Percentiles rank a stretch among this genome's conserved stretches.
Evolutionary conservation across 345 rosid genomes (phyloP).

Genomic region (sweet orange (Citrus sinensis)): DVS_A1.0 CM039168.1:21930501-21931000

Average conservation of each 20-base stretch:
- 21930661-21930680: neutral
- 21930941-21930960: neutral
- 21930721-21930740: neutral
- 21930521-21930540: slow-evolving; percentile 8
- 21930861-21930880: neutral
- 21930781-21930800: neutral
- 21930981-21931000: neutral
- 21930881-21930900: neutral
- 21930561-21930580: slow-evolving; percentile 4
- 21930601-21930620: slow-evolving; percentile 10
- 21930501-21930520: slow-evolving; percentile 11
- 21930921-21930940: neutral
- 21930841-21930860: neutral
- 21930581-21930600: neutral
- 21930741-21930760: neutral
- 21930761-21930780: neutral
- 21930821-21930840: neutral
- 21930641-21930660: neutral
- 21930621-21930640: neutral
- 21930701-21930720: neutral
- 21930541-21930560: neutral
- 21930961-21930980: neutral
- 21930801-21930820: neutral
- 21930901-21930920: neutral
- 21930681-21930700: neutral